phyloP scores from a whole-genome alignment of 306 rosid species.

The Quercus mongolica region DNA sequence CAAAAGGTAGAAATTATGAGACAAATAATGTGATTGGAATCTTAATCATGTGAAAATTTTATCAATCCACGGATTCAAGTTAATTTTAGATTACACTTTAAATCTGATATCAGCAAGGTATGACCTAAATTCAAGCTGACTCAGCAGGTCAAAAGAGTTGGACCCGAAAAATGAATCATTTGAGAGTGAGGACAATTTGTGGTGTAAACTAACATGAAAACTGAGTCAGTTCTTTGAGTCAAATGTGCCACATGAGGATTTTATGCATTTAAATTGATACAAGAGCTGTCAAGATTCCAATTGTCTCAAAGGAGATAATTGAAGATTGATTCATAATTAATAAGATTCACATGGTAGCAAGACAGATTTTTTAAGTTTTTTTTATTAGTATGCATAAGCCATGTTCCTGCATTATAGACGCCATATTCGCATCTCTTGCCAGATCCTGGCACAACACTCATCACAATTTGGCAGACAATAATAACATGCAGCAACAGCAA shows the following conservation, averaged over 20 bases:
- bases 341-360: not conserved
- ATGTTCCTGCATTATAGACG: not conserved
- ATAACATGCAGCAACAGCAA: too few species aligned
- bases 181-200: not conserved
- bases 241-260: constrained; percentile 3
- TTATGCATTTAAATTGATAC: not conserved
- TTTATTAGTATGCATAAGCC: not conserved
- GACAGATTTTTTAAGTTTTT: not conserved
- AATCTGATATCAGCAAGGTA: not conserved
- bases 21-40: not conserved
- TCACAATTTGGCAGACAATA: not conserved
- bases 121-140: not conserved
- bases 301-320: constrained; percentile 12
- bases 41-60: not conserved
- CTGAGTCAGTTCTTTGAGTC: not conserved
- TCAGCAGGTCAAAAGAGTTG: not conserved
- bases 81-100: too few species aligned
- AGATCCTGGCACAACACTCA: not conserved
- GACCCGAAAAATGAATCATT: not conserved
- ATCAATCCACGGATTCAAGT: not conserved
- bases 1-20: not conserved
- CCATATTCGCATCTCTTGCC: not conserved
- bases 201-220: not conserved
- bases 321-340: not conserved
- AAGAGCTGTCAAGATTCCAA: constrained; percentile 23